These are phyloP conservation scores for Flaveria floridana DNA, from an alignment of 140 eudicot genomes.

Conservation along the genomic window DNA sequence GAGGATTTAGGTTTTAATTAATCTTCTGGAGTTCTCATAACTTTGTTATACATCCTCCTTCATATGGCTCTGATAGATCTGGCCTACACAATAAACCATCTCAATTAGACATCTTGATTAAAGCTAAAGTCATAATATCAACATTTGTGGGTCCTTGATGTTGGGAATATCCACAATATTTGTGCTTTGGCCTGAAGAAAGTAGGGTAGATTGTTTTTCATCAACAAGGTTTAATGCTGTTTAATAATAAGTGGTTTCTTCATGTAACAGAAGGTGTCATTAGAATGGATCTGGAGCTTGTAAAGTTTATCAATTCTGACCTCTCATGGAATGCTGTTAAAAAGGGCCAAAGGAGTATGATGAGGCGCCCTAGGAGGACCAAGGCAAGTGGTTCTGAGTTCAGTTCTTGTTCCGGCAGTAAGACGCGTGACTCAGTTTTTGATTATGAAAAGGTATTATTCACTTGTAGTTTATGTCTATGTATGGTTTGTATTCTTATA, in stretches of 20 bases:
- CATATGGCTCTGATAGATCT: background rate
- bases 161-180: conserved; percentile 21
- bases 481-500: background rate
- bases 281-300: conserved; percentile 44
- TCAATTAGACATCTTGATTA: conserved; percentile 7
- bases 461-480: background rate
- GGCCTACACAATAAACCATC: conserved; percentile 14
- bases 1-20: conserved; percentile 11
- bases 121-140: conserved; percentile 22
- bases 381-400: conserved; percentile 28
- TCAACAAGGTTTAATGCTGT: conserved; percentile 12
- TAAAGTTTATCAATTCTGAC: conserved; percentile 45
- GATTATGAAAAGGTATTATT: conserved; percentile 63
- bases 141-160: conserved; percentile 31
- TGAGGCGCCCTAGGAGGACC: conserved; percentile 48
- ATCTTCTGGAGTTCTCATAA: conserved; percentile 20
- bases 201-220: conserved; percentile 1
- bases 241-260: conserved; percentile 19
- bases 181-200: background rate
- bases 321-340: conserved; percentile 61
- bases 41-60: background rate
- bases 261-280: conserved; percentile 28
- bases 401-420: conserved; percentile 21
- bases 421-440: conserved; percentile 36
- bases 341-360: conserved; percentile 50